Evolutionary conservation across 2,329 filamentous ascomycete genomes (phyloP).

Genomic region (Dactylellina leptospora): DNA sequence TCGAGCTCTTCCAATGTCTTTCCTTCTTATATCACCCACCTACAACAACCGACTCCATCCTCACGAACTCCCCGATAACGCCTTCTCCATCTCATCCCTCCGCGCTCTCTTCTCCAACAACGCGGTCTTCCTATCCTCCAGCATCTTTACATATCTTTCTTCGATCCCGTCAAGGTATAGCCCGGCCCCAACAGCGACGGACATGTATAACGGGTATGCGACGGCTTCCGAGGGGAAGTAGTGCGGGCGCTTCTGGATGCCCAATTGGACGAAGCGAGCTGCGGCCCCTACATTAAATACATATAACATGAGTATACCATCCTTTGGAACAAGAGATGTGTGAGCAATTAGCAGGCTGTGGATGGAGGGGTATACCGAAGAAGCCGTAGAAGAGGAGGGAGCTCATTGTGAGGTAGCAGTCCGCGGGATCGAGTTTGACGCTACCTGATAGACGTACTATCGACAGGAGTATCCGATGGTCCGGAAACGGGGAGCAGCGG

Average conservation of each 20-base stretch:
- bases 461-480: not conserved
- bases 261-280: constrained; percentile 93
- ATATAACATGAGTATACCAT: constrained; percentile 3
- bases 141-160: constrained; percentile 77
- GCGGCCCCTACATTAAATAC: constrained; percentile 73
- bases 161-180: constrained; percentile 97
- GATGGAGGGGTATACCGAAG: constrained; percentile 26
- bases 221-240: constrained; percentile 84
- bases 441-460: too few species aligned
- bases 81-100: constrained; percentile 66
- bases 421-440: not conserved
- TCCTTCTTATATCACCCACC: too few species aligned
- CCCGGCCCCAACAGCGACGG: constrained; percentile 87
- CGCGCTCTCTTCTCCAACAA: constrained; percentile 90
- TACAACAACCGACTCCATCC: too few species aligned
- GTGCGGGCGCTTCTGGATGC: constrained; percentile 96
- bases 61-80: constrained; percentile 25
- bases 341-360: not conserved
- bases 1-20: too few species aligned
- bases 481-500: not conserved
- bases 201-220: constrained; percentile 90
- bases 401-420: constrained; percentile 23
- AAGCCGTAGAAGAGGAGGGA: constrained; percentile 48
- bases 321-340: too few species aligned
- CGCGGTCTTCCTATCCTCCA: constrained; percentile 79